Evolutionary conservation across 495 filamentous ascomycete genomes (phyloP), one percentile per base, ranked within the genome.

Genomic region (Neurospora discreta): DNA sequence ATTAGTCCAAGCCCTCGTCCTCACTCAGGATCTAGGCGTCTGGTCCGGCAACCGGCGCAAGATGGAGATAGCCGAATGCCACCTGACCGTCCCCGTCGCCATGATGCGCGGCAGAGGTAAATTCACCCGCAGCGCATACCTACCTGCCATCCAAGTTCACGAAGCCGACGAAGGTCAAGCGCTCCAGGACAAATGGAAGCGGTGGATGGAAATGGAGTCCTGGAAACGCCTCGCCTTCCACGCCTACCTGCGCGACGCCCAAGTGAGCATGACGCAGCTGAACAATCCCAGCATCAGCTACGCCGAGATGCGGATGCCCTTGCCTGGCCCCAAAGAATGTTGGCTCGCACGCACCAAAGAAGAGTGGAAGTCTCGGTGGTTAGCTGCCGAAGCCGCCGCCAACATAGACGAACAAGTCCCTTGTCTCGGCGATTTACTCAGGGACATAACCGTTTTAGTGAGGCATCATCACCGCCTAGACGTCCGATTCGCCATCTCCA

Each of bases 21-120:
- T 91, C 33, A 76, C 81, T 1, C 81, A 90, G 5, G 86, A 90
- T 68, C 81, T 90, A 43, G 87, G 87, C 0, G 80, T 92, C 10
- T 92, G 90, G 90, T 90, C 88, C 69, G 90, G 89, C 3, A 89
- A 88, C 71, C 84, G 87, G 65, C 78, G 90, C n/a, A 88, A 89
- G 74, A 90, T 90, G 74, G 90, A 92, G 76, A 87, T 92, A 43
- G 87, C 89, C 3, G 89, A 91, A 72, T 89, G 88, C 73, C 87
- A 80, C 71, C 81, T 74, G 67, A 36, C 76, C 67, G 26, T 77
- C 76, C 70, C 79, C 60, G 72, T 80, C 73, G 67, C 75, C 1
- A 58, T 78, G 52, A 65, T 65, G 52, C 5, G 52, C 0, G 52
- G 52, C 23, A 2, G 52, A 15, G 52, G 52, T 0, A 65, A 65